Conservation (phyloP, 352 stramenopile species). For the Phytopythium boreale region DNA sequence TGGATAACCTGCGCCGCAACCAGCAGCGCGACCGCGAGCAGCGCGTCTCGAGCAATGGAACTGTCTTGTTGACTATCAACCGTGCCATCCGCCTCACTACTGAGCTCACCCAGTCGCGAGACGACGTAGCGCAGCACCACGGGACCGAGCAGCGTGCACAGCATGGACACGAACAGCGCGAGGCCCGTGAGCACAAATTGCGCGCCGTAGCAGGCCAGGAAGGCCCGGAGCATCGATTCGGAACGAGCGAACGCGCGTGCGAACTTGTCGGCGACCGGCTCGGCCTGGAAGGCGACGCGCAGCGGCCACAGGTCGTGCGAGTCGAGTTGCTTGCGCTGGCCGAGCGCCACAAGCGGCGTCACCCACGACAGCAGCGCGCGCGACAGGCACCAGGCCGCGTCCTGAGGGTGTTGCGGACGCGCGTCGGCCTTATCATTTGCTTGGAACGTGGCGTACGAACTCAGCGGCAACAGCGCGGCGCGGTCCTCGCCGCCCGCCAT, state of each 20-base stretch:
- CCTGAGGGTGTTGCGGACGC: constrained; percentile 15
- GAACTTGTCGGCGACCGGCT: constrained; percentile 19
- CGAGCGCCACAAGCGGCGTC: constrained; percentile 33
- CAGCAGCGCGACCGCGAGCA: too few relatives aligned
- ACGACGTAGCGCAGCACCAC: constrained; percentile 43
- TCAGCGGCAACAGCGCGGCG: constrained; percentile 12
- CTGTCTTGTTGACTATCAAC: too few relatives aligned
- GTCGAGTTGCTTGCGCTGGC: constrained; percentile 38
- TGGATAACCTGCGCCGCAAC: too few relatives aligned
- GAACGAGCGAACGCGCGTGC: constrained; percentile 14
- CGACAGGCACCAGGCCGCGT: constrained; percentile 25
- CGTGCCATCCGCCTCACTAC: background rate
- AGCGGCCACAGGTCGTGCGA: constrained; percentile 38
- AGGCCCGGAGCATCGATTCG: constrained; percentile 26
- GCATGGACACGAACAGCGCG: constrained; percentile 37
- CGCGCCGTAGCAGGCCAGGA: constrained; percentile 26
- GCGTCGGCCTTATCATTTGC: background rate
- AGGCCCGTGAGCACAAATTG: constrained; percentile 36
- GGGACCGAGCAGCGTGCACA: constrained; percentile 43
- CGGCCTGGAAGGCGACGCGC: constrained; percentile 23
- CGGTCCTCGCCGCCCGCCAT: background rate
- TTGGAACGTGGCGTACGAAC: constrained; percentile 28
- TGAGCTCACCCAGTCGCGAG: constrained; percentile 17
- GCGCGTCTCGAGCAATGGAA: too few relatives aligned
- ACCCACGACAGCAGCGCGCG: constrained; percentile 39